These are phyloP conservation scores for Blastobotrys serpentis DNA, from an alignment of 1,139 yeast species.

Conservation along the genomic window DNA sequence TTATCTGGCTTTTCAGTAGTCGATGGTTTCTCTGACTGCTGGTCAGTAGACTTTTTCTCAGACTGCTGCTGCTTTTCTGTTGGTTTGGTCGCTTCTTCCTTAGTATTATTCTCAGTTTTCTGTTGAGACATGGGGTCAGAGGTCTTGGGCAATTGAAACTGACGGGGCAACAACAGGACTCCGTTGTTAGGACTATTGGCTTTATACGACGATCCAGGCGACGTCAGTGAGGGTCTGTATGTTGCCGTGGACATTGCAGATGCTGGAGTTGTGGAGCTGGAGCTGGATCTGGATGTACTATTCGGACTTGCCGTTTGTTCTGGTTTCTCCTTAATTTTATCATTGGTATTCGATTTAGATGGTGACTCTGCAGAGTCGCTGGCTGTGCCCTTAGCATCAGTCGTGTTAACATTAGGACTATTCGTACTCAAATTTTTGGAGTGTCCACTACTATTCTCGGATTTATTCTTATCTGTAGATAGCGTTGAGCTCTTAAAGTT, in stretches of 20 bases:
- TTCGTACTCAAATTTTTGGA: conserved; percentile 7
- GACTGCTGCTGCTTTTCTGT: background rate
- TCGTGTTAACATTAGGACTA: background rate
- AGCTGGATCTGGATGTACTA: background rate
- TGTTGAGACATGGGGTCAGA: conserved; percentile 1
- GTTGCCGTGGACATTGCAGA: conserved; percentile 1
- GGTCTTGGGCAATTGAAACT: conserved; percentile 28
- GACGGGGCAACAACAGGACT: conserved; percentile 33
- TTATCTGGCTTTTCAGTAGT: background rate
- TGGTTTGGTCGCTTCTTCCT: conserved; percentile 4
- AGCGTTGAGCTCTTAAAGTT: conserved; percentile 4
- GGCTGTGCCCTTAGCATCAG: background rate
- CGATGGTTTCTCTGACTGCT: background rate
- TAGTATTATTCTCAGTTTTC: background rate
- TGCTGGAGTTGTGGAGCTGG: background rate
- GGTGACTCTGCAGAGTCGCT: background rate
- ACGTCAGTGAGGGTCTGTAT: conserved; percentile 8
- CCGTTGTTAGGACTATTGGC: conserved; percentile 29
- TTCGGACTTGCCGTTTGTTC: background rate
- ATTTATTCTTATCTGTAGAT: background rate
- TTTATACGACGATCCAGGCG: conserved; percentile 5
- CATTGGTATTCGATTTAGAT: too few relatives aligned
- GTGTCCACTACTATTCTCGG: conserved; percentile 4
- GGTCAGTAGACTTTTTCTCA: background rate
- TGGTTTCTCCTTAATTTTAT: background rate